Evolutionary conservation across 1,284 basidiomycete species (phyloP).

Genomic region (Microbotryum intermedium): DNA sequence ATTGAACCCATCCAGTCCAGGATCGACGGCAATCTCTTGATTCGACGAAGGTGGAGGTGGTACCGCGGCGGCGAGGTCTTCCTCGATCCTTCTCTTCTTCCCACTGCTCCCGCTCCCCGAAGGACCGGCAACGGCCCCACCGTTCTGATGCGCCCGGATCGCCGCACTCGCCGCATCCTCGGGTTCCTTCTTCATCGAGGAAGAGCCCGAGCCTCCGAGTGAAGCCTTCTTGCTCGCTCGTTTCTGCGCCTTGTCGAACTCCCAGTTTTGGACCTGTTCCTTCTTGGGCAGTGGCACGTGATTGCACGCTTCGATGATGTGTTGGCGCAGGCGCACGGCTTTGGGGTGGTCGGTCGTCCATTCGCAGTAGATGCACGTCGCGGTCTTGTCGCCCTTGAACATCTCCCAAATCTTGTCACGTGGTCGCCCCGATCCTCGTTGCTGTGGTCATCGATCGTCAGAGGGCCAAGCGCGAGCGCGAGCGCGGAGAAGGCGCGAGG

Average conservation of each 20-base stretch:
- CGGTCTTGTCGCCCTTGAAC: slow-evolving; percentile 25
- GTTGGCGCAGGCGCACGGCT: slow-evolving; percentile 35
- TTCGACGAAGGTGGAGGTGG: too few species aligned
- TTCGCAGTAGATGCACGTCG: slow-evolving; percentile 29
- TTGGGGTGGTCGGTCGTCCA: slow-evolving; percentile 36
- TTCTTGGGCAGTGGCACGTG: slow-evolving; percentile 18
- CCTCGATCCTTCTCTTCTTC: background rate
- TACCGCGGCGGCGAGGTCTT: too few species aligned
- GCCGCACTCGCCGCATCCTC: background rate
- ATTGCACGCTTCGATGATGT: slow-evolving; percentile 27
- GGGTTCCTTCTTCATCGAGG: slow-evolving; percentile 10
- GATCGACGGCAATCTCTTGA: too few species aligned
- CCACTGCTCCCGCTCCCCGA: background rate
- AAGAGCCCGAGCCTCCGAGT: background rate
- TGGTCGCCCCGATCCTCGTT: slow-evolving; percentile 19
- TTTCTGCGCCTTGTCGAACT: slow-evolving; percentile 17
- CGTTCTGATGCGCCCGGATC: background rate
- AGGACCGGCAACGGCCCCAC: background rate
- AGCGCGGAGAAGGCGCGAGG: too few species aligned
- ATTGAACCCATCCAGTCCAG: too few species aligned
- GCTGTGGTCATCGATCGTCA: too few species aligned
- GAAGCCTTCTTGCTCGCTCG: background rate
- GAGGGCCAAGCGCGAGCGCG: too few species aligned
- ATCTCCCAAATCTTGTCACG: slow-evolving; percentile 31
- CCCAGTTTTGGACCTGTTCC: slow-evolving; percentile 2